phyloP scores from a whole-genome alignment of 1,284 basidiomycete species.

The Boletus subluridellus region DNA sequence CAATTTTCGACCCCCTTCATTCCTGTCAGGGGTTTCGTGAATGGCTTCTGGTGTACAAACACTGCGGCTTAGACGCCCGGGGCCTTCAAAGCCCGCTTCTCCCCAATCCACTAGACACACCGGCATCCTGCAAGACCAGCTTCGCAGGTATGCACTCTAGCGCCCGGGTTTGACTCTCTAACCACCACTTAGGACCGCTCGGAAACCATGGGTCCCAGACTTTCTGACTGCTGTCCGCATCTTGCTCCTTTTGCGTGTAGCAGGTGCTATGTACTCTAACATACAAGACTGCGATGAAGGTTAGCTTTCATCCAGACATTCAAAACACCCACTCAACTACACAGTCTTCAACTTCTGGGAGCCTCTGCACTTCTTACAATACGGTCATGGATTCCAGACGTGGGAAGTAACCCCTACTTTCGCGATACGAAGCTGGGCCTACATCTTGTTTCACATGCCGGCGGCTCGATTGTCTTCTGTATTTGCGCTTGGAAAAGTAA shows the following conservation, averaged over 20 bases:
- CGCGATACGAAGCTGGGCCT: constrained; percentile 92
- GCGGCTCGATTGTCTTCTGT: constrained; percentile 48
- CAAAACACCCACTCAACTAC: not conserved
- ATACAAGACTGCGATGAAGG: constrained; percentile 98
- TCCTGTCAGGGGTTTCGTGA: not conserved
- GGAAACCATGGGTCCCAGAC: constrained; percentile 78
- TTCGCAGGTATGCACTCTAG: constrained; percentile 51
- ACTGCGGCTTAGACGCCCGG: constrained; percentile 56
- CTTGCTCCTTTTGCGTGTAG: constrained; percentile 76
- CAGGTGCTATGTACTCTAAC: constrained; percentile 93
- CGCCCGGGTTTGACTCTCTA: constrained; percentile 6
- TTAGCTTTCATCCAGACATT: constrained; percentile 33
- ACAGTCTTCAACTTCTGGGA: constrained; percentile 99
- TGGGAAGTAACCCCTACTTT: constrained; percentile 95
- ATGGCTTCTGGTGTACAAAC: constrained; percentile 45
- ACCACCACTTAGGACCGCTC: constrained; percentile 48
- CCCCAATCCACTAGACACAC: constrained; percentile 46
- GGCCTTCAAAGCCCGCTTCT: constrained; percentile 33
- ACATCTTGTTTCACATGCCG: constrained; percentile 73
- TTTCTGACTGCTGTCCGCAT: constrained; percentile 82
- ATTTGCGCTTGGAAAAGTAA: constrained; percentile 51
- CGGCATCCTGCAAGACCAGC: constrained; percentile 72
- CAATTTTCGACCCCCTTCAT: not conserved
- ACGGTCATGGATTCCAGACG: constrained; percentile 90
- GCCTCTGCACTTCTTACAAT: constrained; percentile 85